Percentiles rank a stretch among this genome's conserved stretches.
These are phyloP conservation scores for Euphorbia pulcherrima DNA, from an alignment of 345 rosid genomes.

Conservation along the genomic window DNA sequence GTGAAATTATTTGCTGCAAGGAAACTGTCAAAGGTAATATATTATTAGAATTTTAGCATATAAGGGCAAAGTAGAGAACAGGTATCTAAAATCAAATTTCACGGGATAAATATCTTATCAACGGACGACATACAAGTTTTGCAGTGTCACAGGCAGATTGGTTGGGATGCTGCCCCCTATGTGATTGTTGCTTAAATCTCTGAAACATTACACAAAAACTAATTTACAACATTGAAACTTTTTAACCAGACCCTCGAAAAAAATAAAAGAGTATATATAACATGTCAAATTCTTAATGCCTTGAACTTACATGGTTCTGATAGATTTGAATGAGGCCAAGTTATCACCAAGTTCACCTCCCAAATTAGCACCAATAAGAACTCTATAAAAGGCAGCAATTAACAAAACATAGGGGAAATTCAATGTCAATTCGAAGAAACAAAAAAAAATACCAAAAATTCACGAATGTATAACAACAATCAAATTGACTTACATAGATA, in stretches of 20 bases:
- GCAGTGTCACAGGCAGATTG: conserved; percentile 71
- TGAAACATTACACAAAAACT: too few relatives aligned
- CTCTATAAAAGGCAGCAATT: conserved; percentile 37
- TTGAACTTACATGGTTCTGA: conserved; percentile 63
- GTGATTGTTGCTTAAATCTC: conserved; percentile 94
- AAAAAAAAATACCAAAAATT: neutral
- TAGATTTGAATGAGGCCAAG: conserved; percentile 64
- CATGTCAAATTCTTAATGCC: neutral
- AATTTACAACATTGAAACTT: neutral
- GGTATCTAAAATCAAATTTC: neutral
- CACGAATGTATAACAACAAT: neutral
- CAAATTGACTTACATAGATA: conserved; percentile 45
- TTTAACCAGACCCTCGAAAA: neutral
- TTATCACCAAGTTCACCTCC: conserved; percentile 80
- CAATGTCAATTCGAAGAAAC: neutral
- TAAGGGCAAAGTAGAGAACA: conserved; percentile 1
- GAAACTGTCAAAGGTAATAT: conserved; percentile 72
- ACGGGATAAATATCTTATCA: neutral
- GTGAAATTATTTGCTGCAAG: conserved; percentile 82
- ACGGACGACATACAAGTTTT: conserved; percentile 43
- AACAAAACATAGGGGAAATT: neutral
- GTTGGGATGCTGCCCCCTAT: too few relatives aligned
- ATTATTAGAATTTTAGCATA: conserved; percentile 26
- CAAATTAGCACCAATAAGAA: conserved; percentile 83
- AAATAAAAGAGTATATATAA: neutral